Percentiles rank a stretch among this genome's conserved stretches.
Evolutionary conservation across 2,329 filamentous ascomycete genomes (phyloP).

Genomic region (Colletotrichum tropicale): DNA sequence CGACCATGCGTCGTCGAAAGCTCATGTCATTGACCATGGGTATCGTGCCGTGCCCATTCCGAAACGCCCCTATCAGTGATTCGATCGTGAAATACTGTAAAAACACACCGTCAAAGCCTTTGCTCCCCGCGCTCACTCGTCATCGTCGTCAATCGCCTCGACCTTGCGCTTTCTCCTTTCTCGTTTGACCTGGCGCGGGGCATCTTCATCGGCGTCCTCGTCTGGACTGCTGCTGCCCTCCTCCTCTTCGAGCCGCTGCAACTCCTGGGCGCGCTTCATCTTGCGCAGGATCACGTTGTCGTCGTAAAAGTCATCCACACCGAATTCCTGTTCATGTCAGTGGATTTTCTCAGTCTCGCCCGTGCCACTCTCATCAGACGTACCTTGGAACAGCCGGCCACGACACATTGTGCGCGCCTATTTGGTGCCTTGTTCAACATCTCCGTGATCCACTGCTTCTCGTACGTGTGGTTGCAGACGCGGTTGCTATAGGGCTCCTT

Average conservation of each 20-base stretch:
- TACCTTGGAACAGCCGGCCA: slow-evolving; percentile 67
- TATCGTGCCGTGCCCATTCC: background rate
- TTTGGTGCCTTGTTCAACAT: slow-evolving; percentile 45
- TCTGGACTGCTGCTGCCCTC: slow-evolving; percentile 34
- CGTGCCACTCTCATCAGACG: slow-evolving; percentile 21
- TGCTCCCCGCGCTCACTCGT: background rate
- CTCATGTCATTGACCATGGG: background rate
- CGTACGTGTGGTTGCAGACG: slow-evolving; percentile 76
- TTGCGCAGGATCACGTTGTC: slow-evolving; percentile 62
- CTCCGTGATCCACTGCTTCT: slow-evolving; percentile 67
- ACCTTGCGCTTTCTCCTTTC: background rate
- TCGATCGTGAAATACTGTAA: background rate
- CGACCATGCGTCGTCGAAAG: background rate
- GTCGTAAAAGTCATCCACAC: slow-evolving; percentile 55
- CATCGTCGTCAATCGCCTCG: slow-evolving; percentile 18
- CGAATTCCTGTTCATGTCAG: slow-evolving; percentile 46
- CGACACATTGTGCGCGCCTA: slow-evolving; percentile 61
- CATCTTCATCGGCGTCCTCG: background rate
- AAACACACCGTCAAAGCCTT: background rate
- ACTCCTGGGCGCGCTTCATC: slow-evolving; percentile 55
- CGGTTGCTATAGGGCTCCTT: slow-evolving; percentile 68
- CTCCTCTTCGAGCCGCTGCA: slow-evolving; percentile 45
- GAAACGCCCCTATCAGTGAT: background rate
- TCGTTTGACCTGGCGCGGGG: background rate
- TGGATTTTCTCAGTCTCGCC: background rate